Conservation (phyloP, 805 yeast species). For the Wickerhamiella kurtzmanii region DNA sequence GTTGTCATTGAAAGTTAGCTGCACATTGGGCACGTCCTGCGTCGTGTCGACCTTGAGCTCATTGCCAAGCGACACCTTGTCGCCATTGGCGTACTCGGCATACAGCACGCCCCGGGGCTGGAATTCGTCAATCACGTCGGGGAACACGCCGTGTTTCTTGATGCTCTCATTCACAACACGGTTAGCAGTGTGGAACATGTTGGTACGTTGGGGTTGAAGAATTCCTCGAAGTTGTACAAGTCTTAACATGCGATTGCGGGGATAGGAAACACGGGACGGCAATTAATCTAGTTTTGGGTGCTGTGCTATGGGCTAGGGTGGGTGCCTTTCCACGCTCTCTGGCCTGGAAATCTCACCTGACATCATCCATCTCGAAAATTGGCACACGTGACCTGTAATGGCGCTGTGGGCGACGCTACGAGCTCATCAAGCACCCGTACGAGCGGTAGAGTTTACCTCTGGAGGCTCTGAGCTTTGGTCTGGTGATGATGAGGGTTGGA, state of each 20-base stretch:
- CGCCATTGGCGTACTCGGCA: constrained; percentile 40
- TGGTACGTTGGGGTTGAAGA: not conserved
- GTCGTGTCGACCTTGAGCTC: constrained; percentile 50
- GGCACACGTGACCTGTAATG: not conserved
- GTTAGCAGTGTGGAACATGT: constrained; percentile 15
- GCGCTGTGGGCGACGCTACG: constrained; percentile 24
- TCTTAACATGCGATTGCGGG: not conserved
- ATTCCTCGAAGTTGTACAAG: not conserved
- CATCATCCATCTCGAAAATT: no score
- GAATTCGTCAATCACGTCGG: constrained; percentile 29
- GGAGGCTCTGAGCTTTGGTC: constrained; percentile 33
- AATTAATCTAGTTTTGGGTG: no score
- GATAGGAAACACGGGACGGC: no score
- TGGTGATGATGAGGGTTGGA: constrained; percentile 50
- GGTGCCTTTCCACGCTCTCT: no score
- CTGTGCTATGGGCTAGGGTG: no score
- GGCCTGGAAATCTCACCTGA: no score
- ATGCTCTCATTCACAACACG: constrained; percentile 26
- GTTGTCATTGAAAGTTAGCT: constrained; percentile 42
- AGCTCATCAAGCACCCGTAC: constrained; percentile 25
- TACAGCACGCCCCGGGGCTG: constrained; percentile 33
- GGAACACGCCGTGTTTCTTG: constrained; percentile 30
- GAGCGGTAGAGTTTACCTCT: constrained; percentile 22
- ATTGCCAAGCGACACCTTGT: constrained; percentile 65
- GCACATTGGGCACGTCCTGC: constrained; percentile 51